These are phyloP conservation scores for Rhexocercosporidium sp. DNA, from an alignment of 2,329 filamentous ascomycete genomes.

Conservation along the genomic window DNA sequence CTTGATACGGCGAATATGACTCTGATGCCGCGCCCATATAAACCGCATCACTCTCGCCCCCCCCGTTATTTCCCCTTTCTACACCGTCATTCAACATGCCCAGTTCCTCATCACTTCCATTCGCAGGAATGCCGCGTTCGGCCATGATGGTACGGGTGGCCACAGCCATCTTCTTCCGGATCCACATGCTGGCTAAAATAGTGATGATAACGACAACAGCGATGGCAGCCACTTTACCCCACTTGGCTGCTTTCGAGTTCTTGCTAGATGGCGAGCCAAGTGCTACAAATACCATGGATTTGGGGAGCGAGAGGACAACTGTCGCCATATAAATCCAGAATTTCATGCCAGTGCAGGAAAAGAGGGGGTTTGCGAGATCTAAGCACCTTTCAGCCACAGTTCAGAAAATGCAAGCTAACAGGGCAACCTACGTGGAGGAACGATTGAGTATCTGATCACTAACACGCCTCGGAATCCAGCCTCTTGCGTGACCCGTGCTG, in stretches of 20 bases:
- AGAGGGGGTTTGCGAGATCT: slow-evolving; percentile 31
- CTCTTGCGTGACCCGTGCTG: slow-evolving; percentile 23
- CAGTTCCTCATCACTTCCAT: slow-evolving; percentile 22
- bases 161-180: slow-evolving; percentile 22
- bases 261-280: slow-evolving; percentile 23
- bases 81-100: slow-evolving; percentile 10
- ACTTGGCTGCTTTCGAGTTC: slow-evolving; percentile 25
- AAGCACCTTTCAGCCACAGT: neutral
- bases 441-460: slow-evolving; percentile 29
- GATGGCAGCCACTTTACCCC: slow-evolving; percentile 24
- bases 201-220: slow-evolving; percentile 21
- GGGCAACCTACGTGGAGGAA: slow-evolving; percentile 26
- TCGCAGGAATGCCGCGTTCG: slow-evolving; percentile 14
- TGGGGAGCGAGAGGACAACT: slow-evolving; percentile 26
- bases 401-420: neutral
- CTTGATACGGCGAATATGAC: neutral
- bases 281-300: slow-evolving; percentile 27
- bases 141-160: slow-evolving; percentile 20
- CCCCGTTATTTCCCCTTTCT: neutral
- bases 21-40: slow-evolving; percentile 1
- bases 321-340: slow-evolving; percentile 31
- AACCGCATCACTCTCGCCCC: neutral
- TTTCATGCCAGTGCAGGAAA: slow-evolving; percentile 29
- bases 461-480: slow-evolving; percentile 29
- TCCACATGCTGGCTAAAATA: slow-evolving; percentile 27